phyloP scores from a whole-genome alignment of 768 basidiomycete genomes.

The Psilocybe cyanescens region DNA sequence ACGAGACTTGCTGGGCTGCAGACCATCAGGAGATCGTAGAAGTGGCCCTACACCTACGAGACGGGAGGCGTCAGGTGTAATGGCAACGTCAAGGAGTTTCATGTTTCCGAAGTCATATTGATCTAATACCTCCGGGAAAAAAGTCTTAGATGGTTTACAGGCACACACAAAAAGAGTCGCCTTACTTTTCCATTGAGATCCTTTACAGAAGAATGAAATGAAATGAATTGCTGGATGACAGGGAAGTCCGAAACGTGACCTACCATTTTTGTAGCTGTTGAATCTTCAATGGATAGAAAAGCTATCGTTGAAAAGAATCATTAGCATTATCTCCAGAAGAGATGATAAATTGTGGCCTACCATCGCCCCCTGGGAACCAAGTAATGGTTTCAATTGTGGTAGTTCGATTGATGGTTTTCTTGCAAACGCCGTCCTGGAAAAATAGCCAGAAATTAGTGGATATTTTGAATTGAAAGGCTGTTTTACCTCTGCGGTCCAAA shows the following conservation, averaged over 20 bases:
- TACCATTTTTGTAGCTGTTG: constrained; percentile 63
- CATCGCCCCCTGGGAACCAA: constrained; percentile 69
- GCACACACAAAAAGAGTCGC: background rate
- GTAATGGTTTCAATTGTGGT: constrained; percentile 62
- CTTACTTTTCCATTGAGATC: constrained; percentile 61
- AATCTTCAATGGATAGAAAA: constrained; percentile 74
- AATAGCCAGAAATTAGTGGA: background rate
- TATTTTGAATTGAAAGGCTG: background rate
- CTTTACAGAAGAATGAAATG: constrained; percentile 32
- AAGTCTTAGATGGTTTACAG: too few relatives aligned
- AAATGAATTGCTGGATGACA: constrained; percentile 11
- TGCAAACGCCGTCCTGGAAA: constrained; percentile 67
- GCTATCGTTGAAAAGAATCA: constrained; percentile 36
- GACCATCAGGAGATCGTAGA: constrained; percentile 60
- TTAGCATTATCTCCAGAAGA: background rate
- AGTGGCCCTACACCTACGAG: constrained; percentile 73
- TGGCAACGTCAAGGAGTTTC: constrained; percentile 70
- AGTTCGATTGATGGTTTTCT: constrained; percentile 62
- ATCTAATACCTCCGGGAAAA: constrained; percentile 48
- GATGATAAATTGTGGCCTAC: constrained; percentile 32
- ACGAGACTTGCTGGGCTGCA: constrained; percentile 71
- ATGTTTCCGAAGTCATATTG: constrained; percentile 63
- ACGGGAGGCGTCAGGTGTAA: constrained; percentile 67
- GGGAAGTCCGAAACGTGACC: constrained; percentile 16
- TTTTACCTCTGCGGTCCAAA: constrained; percentile 71